A percentile compares a stretch with the other conserved stretches of the same genome.
Conservation (phyloP, 192 early-diverging fungal species). For the Umbelopsis ramanniana region DNA sequence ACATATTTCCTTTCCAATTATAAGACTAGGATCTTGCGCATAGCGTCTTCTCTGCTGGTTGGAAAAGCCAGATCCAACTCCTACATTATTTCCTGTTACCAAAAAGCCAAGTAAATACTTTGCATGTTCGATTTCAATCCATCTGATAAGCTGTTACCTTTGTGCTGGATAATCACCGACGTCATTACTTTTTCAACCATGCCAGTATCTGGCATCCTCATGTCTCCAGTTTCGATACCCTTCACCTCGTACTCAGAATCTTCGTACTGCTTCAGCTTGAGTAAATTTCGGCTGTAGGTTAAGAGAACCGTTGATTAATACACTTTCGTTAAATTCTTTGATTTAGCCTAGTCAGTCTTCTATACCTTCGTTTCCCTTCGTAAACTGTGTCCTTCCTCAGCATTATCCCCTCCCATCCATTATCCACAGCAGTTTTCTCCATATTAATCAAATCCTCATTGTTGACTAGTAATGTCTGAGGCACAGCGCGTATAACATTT, state of each 20-base stretch:
- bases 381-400: slow-evolving; percentile 51
- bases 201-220: slow-evolving; percentile 47
- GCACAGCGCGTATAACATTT: slow-evolving; percentile 25
- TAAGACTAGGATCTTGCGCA: slow-evolving; percentile 46
- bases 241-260: slow-evolving; percentile 56
- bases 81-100: slow-evolving; percentile 42
- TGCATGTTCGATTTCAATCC: too few relatives aligned
- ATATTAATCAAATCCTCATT: slow-evolving; percentile 42
- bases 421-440: slow-evolving; percentile 24
- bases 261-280: slow-evolving; percentile 59
- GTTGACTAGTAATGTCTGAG: slow-evolving; percentile 33
- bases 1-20: slow-evolving; percentile 56
- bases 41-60: slow-evolving; percentile 47
- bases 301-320: not conserved
- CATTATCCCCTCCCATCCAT: slow-evolving; percentile 62
- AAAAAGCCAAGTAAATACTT: not conserved
- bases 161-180: slow-evolving; percentile 50
- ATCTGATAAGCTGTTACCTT: slow-evolving; percentile 23
- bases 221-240: slow-evolving; percentile 45
- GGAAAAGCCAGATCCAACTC: slow-evolving; percentile 59
- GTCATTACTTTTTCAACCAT: slow-evolving; percentile 41
- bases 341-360: too few relatives aligned
- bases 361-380: slow-evolving; percentile 57
- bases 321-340: not conserved
- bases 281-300: slow-evolving; percentile 43